These are phyloP conservation scores for Phytophthora agathidicida DNA, from an alignment of 352 stramenopile species.

Conservation along the genomic window DNA sequence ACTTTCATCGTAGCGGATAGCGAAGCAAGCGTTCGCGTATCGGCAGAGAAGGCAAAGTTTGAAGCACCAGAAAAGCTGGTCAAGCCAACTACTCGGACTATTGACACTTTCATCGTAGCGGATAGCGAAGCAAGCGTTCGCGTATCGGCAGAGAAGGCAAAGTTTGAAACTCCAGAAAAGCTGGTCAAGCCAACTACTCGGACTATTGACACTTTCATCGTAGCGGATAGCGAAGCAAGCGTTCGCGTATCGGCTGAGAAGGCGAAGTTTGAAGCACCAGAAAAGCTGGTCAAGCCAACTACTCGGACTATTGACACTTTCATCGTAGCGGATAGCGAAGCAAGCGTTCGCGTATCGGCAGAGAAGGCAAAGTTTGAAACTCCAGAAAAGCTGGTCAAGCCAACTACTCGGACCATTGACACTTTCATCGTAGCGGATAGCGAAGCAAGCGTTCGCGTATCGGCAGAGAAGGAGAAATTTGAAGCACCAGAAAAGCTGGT, in stretches of 20 bases:
- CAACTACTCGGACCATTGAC: conserved; percentile 14
- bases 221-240: conserved; percentile 10
- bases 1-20: conserved; percentile 19
- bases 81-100: conserved; percentile 7
- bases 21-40: conserved; percentile 22
- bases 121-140: conserved; percentile 23
- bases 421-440: conserved; percentile 19
- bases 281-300: conserved; percentile 34
- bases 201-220: conserved; percentile 26
- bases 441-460: conserved; percentile 22
- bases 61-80: conserved; percentile 50
- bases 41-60: conserved; percentile 25
- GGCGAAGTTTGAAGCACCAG: conserved; percentile 35
- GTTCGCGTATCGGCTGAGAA: conserved; percentile 29
- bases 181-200: conserved; percentile 10
- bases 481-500: conserved; percentile 50
- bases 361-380: conserved; percentile 32
- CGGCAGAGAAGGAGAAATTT: conserved; percentile 24
- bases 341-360: conserved; percentile 26
- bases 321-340: conserved; percentile 21
- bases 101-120: conserved; percentile 30
- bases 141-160: conserved; percentile 32
- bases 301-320: conserved; percentile 28
- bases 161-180: conserved; percentile 16
- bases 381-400: conserved; percentile 10